These are phyloP conservation scores for Hymenoscyphus linearis DNA, from an alignment of 2,329 filamentous ascomycete genomes.

Conservation along the genomic window DNA sequence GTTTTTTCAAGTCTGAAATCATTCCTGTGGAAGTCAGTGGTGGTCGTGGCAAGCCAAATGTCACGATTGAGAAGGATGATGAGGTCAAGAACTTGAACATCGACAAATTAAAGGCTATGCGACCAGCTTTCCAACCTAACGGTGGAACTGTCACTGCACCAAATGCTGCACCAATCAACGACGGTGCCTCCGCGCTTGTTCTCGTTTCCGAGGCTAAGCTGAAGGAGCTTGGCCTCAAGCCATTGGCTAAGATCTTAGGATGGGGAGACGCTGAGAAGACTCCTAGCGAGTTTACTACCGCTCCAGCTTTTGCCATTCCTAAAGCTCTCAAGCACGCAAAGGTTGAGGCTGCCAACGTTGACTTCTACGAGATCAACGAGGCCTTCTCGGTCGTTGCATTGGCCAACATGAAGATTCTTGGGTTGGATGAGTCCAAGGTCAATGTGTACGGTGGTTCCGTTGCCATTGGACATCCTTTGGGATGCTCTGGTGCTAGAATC, in stretches of 20 bases:
- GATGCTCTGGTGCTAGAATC: constrained; percentile 90
- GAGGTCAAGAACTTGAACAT: constrained; percentile 92
- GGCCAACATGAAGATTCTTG: constrained; percentile 90
- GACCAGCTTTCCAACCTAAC: constrained; percentile 73
- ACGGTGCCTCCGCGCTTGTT: constrained; percentile 87
- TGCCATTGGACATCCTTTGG: constrained; percentile 90
- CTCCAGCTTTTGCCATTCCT: constrained; percentile 88
- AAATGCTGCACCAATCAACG: constrained; percentile 93
- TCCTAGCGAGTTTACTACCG: constrained; percentile 92
- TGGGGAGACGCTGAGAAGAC: constrained; percentile 93
- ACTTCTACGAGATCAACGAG: constrained; percentile 99
- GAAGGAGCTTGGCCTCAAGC: constrained; percentile 85
- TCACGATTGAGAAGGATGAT: constrained; percentile 79
- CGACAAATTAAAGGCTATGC: constrained; percentile 79
- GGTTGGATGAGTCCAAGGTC: constrained; percentile 75
- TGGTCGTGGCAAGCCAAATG: constrained; percentile 81
- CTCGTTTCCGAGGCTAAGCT: constrained; percentile 92
- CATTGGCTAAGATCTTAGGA: constrained; percentile 91
- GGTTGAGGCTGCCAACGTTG: constrained; percentile 69
- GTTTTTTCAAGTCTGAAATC: constrained; percentile 81
- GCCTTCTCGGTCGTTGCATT: constrained; percentile 95
- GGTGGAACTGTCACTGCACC: constrained; percentile 89
- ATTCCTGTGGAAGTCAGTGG: constrained; percentile 82
- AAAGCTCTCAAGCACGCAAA: constrained; percentile 96
- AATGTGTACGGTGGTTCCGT: constrained; percentile 95